These are phyloP conservation scores for Phialophora expanda DNA, from an alignment of 2,329 filamentous ascomycete species.

Conservation along the genomic window DNA sequence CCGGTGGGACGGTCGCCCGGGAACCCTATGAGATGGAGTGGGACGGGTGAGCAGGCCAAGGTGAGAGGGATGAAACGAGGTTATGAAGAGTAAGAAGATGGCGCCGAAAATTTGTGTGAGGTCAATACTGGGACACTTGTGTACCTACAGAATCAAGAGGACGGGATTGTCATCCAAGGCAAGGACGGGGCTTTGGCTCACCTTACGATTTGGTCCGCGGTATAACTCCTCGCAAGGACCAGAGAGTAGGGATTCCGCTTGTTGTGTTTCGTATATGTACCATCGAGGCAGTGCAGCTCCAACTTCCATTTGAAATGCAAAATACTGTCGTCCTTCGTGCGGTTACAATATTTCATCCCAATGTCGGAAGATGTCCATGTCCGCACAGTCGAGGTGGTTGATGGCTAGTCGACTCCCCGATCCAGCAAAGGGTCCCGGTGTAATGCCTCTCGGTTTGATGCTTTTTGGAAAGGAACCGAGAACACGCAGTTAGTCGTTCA, in stretches of 20 bases:
- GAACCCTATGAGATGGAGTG: conserved; percentile 8
- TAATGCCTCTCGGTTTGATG: background rate
- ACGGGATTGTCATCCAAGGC: background rate
- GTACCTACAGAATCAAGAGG: background rate
- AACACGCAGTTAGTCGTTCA: background rate
- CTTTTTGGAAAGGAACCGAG: background rate
- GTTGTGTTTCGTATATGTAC: background rate
- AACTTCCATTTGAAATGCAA: background rate
- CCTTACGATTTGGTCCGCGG: background rate
- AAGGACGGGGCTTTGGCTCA: background rate
- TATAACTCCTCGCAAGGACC: background rate
- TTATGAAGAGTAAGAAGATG: background rate
- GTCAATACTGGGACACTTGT: background rate
- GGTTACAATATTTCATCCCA: background rate
- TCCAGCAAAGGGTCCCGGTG: background rate
- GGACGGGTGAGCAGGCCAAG: conserved; percentile 7
- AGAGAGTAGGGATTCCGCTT: background rate
- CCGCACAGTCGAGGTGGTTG: too few relatives aligned
- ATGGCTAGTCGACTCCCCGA: background rate
- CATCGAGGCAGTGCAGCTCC: background rate
- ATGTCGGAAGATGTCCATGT: background rate
- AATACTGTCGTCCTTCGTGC: background rate
- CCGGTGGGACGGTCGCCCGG: background rate
- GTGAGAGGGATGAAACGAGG: background rate
- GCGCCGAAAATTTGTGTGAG: background rate